These are phyloP conservation scores for Entrophospora sp. DNA, from an alignment of 192 early-diverging fungal genomes.

Conservation along the genomic window DNA sequence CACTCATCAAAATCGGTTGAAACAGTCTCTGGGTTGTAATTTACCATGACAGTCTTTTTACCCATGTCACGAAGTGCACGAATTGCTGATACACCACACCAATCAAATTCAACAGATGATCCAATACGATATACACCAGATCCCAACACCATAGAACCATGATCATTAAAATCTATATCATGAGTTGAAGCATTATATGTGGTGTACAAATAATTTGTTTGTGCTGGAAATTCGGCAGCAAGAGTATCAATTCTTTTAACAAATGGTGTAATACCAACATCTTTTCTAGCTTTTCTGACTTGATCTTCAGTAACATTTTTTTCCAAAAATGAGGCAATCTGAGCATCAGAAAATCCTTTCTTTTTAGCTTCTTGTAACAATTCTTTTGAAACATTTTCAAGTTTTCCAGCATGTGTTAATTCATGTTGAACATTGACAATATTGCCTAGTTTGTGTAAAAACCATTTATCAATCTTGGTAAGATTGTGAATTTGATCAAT, in stretches of 20 bases:
- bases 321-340: conserved; percentile 55
- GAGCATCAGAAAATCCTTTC: conserved; percentile 93
- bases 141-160: conserved; percentile 94
- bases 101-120: conserved; percentile 96
- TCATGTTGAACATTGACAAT: conserved; percentile 72
- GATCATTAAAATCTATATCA: conserved; percentile 87
- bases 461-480: conserved; percentile 95
- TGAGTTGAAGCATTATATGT: conserved; percentile 94
- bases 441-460: conserved; percentile 87
- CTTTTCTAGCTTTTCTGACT: conserved; percentile 72
- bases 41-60: conserved; percentile 96
- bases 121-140: conserved; percentile 98
- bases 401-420: conserved; percentile 43
- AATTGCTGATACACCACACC: conserved; percentile 96
- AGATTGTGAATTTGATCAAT: conserved; percentile 87
- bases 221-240: conserved; percentile 96
- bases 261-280: conserved; percentile 79
- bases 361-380: conserved; percentile 76
- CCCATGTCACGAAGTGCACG: conserved; percentile 80
- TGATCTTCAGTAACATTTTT: conserved; percentile 84
- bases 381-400: conserved; percentile 52
- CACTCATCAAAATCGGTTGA: conserved; percentile 98
- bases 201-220: conserved; percentile 97
- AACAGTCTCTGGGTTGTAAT: conserved; percentile 99
- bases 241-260: conserved; percentile 99